These are phyloP conservation scores for Sordaria brevicollis DNA, from an alignment of 495 filamentous ascomycete species.

Conservation along the genomic window DNA sequence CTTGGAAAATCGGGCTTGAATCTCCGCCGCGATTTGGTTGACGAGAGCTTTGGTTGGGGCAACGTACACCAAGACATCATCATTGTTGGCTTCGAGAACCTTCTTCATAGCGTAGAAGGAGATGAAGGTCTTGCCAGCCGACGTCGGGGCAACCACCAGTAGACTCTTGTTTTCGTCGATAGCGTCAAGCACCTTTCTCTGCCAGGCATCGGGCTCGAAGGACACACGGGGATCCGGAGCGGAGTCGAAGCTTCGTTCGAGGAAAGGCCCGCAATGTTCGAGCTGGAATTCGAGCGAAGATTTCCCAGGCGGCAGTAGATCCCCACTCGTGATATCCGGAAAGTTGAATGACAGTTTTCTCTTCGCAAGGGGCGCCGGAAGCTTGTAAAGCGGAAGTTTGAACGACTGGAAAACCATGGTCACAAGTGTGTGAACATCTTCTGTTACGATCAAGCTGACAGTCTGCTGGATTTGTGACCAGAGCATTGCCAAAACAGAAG, in stretches of 20 bases:
- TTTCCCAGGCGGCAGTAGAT: not conserved
- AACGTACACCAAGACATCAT: slow-evolving; percentile 65
- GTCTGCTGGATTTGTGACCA: slow-evolving; percentile 3
- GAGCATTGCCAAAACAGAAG: slow-evolving; percentile 5
- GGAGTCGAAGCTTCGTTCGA: slow-evolving; percentile 64
- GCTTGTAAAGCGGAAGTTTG: not conserved
- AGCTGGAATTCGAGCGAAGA: slow-evolving; percentile 51
- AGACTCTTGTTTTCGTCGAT: slow-evolving; percentile 58
- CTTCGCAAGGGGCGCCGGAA: not conserved
- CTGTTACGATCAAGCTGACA: slow-evolving; percentile 1
- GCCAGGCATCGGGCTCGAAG: slow-evolving; percentile 70
- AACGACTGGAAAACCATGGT: not conserved
- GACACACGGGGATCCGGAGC: slow-evolving; percentile 51
- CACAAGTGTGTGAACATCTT: slow-evolving; percentile 2
- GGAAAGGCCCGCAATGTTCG: slow-evolving; percentile 55
- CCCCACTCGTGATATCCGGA: not conserved
- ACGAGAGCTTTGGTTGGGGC: slow-evolving; percentile 76
- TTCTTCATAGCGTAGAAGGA: slow-evolving; percentile 74
- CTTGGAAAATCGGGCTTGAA: slow-evolving; percentile 56
- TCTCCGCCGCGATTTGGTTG: slow-evolving; percentile 73
- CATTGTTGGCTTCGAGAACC: slow-evolving; percentile 52
- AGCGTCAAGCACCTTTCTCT: slow-evolving; percentile 60
- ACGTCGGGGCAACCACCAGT: slow-evolving; percentile 70
- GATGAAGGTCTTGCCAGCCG: slow-evolving; percentile 51
- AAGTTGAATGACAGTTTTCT: slow-evolving; percentile 4